These are phyloP conservation scores for Erythrobasidium yunnanense DNA, from an alignment of 768 basidiomycete species.

Conservation along the genomic window DNA sequence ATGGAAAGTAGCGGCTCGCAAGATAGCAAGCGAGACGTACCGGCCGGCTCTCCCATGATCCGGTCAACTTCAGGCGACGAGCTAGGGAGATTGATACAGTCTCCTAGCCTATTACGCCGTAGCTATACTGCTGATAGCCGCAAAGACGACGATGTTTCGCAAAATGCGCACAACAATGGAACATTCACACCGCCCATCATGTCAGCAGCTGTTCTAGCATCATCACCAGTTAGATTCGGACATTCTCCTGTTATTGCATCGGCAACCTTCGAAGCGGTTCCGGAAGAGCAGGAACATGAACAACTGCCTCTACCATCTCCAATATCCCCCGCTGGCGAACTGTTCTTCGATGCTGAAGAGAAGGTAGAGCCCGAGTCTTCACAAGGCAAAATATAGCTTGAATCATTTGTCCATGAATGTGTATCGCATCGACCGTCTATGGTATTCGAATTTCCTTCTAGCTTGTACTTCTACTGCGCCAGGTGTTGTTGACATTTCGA, in stretches of 20 bases:
- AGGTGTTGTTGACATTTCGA: too few relatives aligned
- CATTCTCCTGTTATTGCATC: neutral
- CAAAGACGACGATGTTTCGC: too few relatives aligned
- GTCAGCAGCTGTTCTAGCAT: neutral
- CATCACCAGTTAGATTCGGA: neutral
- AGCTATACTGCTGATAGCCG: slow-evolving; percentile 4
- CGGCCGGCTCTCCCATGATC: too few relatives aligned
- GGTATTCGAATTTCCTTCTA: too few relatives aligned
- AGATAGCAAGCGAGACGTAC: neutral
- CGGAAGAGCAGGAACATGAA: neutral
- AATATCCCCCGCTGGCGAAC: neutral
- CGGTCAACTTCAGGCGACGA: slow-evolving; percentile 10
- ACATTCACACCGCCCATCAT: neutral
- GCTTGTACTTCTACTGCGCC: too few relatives aligned
- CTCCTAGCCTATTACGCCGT: neutral
- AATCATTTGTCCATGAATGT: too few relatives aligned
- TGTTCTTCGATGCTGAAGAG: neutral
- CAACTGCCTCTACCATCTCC: neutral
- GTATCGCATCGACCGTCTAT: too few relatives aligned
- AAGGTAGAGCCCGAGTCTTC: neutral
- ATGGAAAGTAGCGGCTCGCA: neutral
- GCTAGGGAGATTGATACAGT: neutral
- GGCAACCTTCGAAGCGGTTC: neutral
- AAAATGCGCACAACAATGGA: too few relatives aligned
- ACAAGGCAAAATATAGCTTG: too few relatives aligned